Percentiles rank a stretch among this genome's conserved stretches.
These are phyloP conservation scores for Solanum hybrid DNA, from an alignment of 305 asterid genomes.

Conservation along the genomic window DNA sequence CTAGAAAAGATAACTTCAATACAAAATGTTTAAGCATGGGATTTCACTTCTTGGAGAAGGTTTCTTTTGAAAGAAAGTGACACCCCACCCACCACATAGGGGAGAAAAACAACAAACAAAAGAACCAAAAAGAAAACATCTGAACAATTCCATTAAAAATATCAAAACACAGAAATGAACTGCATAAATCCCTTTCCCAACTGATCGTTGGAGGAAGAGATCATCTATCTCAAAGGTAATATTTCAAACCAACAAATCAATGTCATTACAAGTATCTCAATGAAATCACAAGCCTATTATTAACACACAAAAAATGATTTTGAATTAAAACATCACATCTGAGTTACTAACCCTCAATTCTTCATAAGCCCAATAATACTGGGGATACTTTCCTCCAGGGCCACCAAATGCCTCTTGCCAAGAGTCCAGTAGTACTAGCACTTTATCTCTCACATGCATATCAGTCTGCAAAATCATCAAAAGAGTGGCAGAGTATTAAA, in stretches of 20 bases:
- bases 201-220: background rate
- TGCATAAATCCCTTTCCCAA: conserved; percentile 3
- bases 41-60: background rate
- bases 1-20: background rate
- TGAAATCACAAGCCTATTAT: conserved; percentile 1
- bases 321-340: background rate
- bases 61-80: background rate
- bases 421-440: conserved; percentile 57
- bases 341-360: conserved; percentile 59
- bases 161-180: background rate
- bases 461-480: conserved; percentile 54
- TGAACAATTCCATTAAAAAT: background rate
- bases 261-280: background rate
- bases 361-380: conserved; percentile 83
- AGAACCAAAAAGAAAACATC: background rate
- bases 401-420: conserved; percentile 98
- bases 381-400: conserved; percentile 78
- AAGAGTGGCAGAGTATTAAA: background rate
- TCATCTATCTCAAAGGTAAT: background rate
- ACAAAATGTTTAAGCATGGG: background rate
- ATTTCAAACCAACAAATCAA: conserved; percentile 3
- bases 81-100: background rate
- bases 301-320: background rate
- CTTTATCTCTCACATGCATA: conserved; percentile 75
- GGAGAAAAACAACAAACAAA: background rate